phyloP scores from a whole-genome alignment of 805 yeast genomes.

The Tetrapisispora namnaoensis region DNA sequence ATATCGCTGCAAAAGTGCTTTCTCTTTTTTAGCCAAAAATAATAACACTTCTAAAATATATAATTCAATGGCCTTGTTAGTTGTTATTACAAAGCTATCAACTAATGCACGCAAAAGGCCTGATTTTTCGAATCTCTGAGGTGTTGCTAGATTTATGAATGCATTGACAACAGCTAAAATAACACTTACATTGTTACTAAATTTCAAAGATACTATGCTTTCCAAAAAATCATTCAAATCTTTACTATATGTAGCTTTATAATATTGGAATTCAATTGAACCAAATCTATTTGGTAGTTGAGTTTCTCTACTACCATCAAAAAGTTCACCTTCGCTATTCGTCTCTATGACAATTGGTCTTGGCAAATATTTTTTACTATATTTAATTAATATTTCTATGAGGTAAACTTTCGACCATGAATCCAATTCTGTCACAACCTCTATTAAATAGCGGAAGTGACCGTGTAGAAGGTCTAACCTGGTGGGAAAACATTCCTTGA shows the following conservation, averaged over 20 bases:
- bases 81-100: conserved; percentile 30
- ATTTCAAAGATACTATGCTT: conserved; percentile 37
- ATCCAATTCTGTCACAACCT: conserved; percentile 44
- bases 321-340: conserved; percentile 15
- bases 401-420: conserved; percentile 58
- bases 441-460: conserved; percentile 50
- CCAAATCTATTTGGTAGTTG: conserved; percentile 38
- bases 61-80: conserved; percentile 27
- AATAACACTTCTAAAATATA: conserved; percentile 41
- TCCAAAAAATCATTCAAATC: conserved; percentile 51
- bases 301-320: conserved; percentile 13
- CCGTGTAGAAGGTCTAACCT: conserved; percentile 62
- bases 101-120: conserved; percentile 44
- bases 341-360: conserved; percentile 38
- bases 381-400: conserved; percentile 56
- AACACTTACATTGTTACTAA: conserved; percentile 49
- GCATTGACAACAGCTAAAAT: conserved; percentile 52
- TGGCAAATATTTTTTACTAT: conserved; percentile 51
- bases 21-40: conserved; percentile 26
- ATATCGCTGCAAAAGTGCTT: conserved; percentile 29
- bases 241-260: conserved; percentile 38
- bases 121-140: conserved; percentile 38
- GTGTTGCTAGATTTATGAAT: conserved; percentile 48
- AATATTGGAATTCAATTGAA: conserved; percentile 31
- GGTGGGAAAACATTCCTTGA: conserved; percentile 43